Conservation (phyloP, 2,329 filamentous ascomycete species). For the Calonectria montana region DNA sequence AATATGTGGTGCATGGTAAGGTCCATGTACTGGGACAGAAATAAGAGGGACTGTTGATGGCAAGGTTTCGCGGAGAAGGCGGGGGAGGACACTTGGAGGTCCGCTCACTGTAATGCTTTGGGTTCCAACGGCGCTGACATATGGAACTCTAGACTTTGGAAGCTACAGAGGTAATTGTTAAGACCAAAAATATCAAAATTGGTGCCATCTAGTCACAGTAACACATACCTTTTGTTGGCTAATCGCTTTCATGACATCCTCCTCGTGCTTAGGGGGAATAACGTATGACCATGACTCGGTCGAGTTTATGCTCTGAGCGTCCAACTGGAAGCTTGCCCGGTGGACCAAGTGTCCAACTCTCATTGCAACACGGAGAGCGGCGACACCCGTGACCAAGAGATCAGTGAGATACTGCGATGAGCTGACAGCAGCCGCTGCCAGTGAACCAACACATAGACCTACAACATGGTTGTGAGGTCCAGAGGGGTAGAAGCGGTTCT, state of each 20-base stretch:
- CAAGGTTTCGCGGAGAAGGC: constrained; percentile 1
- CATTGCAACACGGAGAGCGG: constrained; percentile 1
- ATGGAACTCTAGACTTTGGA: constrained; percentile 2
- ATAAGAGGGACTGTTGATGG: background rate
- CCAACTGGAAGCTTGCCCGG: background rate
- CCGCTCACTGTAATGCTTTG: background rate
- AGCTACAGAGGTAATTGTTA: background rate
- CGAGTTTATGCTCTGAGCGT: background rate
- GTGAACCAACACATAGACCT: background rate
- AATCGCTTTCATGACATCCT: background rate
- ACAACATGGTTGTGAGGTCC: constrained; percentile 2
- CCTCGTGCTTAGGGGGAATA: background rate
- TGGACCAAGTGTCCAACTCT: background rate
- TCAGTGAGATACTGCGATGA: constrained; percentile 2
- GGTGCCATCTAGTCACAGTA: background rate
- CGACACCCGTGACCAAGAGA: constrained; percentile 4
- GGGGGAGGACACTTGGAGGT: constrained; percentile 2
- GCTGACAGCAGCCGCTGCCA: constrained; percentile 7
- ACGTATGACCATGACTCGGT: background rate
- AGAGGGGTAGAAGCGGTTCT: background rate
- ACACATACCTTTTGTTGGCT: background rate
- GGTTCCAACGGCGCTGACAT: background rate
- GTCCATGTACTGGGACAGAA: background rate
- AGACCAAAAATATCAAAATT: background rate
- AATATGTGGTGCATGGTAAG: constrained; percentile 7